Evolutionary conservation across 2,329 filamentous ascomycete species (phyloP).

Genomic region (Ophiostoma montium): DNA sequence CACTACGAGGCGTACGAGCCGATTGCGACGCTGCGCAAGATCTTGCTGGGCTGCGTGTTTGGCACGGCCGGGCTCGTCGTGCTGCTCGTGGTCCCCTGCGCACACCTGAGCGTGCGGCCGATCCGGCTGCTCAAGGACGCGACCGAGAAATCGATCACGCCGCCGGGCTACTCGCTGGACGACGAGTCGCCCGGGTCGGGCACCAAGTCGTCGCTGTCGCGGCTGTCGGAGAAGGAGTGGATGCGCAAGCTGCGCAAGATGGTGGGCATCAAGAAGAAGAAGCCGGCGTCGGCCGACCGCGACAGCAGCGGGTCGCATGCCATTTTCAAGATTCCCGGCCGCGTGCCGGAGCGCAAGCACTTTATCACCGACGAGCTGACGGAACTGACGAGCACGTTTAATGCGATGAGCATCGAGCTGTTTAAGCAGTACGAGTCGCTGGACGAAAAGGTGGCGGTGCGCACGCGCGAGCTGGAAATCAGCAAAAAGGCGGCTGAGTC

Average conservation of each 20-base stretch:
- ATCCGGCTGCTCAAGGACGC: constrained; percentile 64
- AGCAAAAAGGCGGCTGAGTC: constrained; percentile 87
- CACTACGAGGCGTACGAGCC: constrained; percentile 62
- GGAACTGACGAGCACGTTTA: constrained; percentile 73
- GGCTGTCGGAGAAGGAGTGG: constrained; percentile 29
- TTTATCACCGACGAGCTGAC: constrained; percentile 72
- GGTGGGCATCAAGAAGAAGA: constrained; percentile 17
- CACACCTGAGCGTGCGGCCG: constrained; percentile 68
- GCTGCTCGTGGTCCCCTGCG: constrained; percentile 60
- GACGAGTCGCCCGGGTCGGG: constrained; percentile 30
- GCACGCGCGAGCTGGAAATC: constrained; percentile 72
- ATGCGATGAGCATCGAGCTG: constrained; percentile 86
- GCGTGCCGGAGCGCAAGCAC: constrained; percentile 63
- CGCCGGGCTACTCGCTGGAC: constrained; percentile 45
- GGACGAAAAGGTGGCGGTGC: constrained; percentile 70
- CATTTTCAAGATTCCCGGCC: constrained; percentile 71
- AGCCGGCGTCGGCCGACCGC: constrained; percentile 18
- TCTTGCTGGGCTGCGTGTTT: constrained; percentile 75
- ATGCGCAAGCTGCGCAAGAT: constrained; percentile 23
- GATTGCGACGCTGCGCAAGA: constrained; percentile 60
- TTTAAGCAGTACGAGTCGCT: constrained; percentile 73
- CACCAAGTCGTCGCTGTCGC: constrained; percentile 27
- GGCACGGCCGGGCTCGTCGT: constrained; percentile 62
- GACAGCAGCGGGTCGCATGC: constrained; percentile 28
- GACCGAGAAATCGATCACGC: constrained; percentile 58